These are phyloP conservation scores for Aureobasidium sp. DNA, from an alignment of 2,329 filamentous ascomycete species.

Conservation along the genomic window DNA sequence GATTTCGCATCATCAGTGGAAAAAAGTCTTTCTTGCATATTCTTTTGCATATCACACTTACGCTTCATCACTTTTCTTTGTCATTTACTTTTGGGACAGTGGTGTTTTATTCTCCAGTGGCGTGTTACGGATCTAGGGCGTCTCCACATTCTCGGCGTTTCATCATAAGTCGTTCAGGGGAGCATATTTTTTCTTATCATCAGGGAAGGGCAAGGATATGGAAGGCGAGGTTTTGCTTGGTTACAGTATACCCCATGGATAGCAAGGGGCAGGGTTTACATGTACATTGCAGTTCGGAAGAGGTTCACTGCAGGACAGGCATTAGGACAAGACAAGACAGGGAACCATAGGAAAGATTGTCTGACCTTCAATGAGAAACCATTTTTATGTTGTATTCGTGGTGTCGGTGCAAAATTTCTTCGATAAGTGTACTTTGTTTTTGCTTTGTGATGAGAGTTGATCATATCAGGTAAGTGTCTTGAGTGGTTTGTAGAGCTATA, in stretches of 20 bases:
- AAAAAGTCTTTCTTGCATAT: conserved; percentile 5
- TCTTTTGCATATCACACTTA: not conserved
- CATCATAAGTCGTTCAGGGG: not conserved
- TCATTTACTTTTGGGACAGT: not conserved
- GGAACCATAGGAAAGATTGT: not conserved
- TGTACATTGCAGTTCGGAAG: not conserved
- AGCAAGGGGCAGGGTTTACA: not conserved
- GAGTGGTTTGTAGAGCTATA: not conserved
- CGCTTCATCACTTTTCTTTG: not conserved
- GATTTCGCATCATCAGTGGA: not conserved
- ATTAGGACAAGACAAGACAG: not conserved
- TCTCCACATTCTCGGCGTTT: not conserved
- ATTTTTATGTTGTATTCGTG: not conserved
- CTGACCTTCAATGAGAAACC: not conserved
- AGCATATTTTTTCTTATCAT: not conserved
- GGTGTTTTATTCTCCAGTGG: not conserved
- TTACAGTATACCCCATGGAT: not conserved
- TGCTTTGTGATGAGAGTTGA: not conserved
- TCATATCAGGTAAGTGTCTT: not conserved
- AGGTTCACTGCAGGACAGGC: not conserved
- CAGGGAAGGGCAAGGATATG: too few relatives aligned
- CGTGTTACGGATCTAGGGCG: not conserved
- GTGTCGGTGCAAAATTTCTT: not conserved
- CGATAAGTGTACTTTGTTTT: not conserved
- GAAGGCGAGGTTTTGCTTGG: not conserved